phyloP scores from a whole-genome alignment of 768 basidiomycete genomes.

The Phylloporus sp. region DNA sequence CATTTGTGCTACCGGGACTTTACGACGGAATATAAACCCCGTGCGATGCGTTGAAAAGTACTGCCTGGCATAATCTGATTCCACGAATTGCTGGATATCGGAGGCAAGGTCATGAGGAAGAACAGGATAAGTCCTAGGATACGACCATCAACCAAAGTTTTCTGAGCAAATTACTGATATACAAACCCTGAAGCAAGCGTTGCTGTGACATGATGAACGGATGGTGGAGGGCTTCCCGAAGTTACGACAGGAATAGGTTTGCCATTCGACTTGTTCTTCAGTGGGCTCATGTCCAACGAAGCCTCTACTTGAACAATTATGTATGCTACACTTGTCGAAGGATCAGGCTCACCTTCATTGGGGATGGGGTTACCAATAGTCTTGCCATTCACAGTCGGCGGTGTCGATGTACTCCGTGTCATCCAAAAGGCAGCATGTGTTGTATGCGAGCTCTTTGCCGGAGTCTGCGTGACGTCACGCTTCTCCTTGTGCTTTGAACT shows the following conservation, averaged over 20 bases:
- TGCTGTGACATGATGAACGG: constrained; percentile 26
- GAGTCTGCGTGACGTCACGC: constrained; percentile 38
- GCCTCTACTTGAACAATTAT: constrained; percentile 42
- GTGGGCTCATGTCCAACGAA: constrained; percentile 69
- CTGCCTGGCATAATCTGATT: constrained; percentile 78
- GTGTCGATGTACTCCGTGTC: constrained; percentile 34
- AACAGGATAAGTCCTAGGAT: constrained; percentile 63
- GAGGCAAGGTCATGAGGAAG: constrained; percentile 77
- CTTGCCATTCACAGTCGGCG: constrained; percentile 54
- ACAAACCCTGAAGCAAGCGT: constrained; percentile 67
- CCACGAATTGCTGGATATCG: constrained; percentile 84
- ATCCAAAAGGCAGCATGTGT: constrained; percentile 32
- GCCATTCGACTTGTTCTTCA: constrained; percentile 58
- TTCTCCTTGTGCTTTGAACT: constrained; percentile 28
- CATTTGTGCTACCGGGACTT: constrained; percentile 78
- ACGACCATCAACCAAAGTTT: constrained; percentile 8
- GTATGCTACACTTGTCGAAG: not conserved
- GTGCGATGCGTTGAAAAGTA: constrained; percentile 91
- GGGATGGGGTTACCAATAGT: constrained; percentile 66
- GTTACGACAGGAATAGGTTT: constrained; percentile 60
- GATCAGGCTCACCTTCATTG: constrained; percentile 53
- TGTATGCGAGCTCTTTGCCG: constrained; percentile 42
- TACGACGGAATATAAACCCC: constrained; percentile 81
- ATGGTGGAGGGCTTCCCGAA: constrained; percentile 25
- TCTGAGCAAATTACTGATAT: not conserved